phyloP scores from a whole-genome alignment of 2,329 filamentous ascomycete genomes.

The Fusarium sp. region DNA sequence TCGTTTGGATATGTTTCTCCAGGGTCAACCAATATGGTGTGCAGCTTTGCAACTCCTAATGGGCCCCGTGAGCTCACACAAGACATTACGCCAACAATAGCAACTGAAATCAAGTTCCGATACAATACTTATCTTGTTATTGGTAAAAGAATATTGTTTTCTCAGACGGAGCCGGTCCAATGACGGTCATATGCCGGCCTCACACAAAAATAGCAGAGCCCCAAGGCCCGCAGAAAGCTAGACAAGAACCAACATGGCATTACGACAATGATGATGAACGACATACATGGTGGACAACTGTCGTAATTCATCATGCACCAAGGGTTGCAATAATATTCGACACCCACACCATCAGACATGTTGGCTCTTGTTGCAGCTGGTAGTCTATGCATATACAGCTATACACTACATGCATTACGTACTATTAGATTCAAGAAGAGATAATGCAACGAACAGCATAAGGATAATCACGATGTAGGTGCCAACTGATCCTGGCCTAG shows the following conservation, averaged over 20 bases:
- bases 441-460: not conserved
- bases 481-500: slow-evolving; percentile 3
- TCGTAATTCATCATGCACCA: slow-evolving; percentile 12
- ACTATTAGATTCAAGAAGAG: not conserved
- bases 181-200: slow-evolving; percentile 7
- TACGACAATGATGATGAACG: slow-evolving; percentile 4
- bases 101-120: slow-evolving; percentile 3
- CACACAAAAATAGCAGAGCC: slow-evolving; percentile 19
- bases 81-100: not conserved
- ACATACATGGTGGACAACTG: not conserved
- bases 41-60: not conserved
- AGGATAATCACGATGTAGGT: not conserved
- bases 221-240: slow-evolving; percentile 28
- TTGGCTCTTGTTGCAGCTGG: slow-evolving; percentile 9
- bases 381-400: slow-evolving; percentile 10
- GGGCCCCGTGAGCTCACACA: not conserved
- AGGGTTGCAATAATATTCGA: not conserved
- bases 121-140: not conserved
- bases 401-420: not conserved
- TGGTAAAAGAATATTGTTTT: slow-evolving; percentile 2
- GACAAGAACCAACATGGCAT: slow-evolving; percentile 26
- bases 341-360: not conserved
- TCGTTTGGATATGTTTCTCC: slow-evolving; percentile 1
- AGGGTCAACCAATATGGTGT: not conserved
- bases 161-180: slow-evolving; percentile 25